Evolutionary conservation across 768 basidiomycete species (phyloP).

Genomic region (Tylopilus cervinicoccineus): DNA sequence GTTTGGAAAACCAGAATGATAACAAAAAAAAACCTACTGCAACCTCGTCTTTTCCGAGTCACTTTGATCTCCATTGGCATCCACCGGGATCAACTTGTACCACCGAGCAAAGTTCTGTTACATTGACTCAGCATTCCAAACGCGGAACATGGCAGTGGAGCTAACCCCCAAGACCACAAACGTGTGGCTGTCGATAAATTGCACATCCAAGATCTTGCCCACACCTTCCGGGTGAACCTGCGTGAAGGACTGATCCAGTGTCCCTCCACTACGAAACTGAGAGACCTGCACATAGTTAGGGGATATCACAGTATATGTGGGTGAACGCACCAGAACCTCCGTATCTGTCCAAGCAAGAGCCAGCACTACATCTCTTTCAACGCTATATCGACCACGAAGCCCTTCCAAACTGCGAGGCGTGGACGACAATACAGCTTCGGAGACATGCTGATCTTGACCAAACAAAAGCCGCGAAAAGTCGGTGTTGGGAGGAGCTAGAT

Average conservation of each 20-base stretch:
- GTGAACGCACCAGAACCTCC: conserved; percentile 25
- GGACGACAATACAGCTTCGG: conserved; percentile 16
- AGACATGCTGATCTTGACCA: conserved; percentile 21
- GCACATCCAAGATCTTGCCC: conserved; percentile 20
- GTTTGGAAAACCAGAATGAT: background rate
- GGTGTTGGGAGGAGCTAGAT: conserved; percentile 26
- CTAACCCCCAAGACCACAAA: conserved; percentile 26
- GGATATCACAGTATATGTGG: background rate
- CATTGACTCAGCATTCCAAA: conserved; percentile 4
- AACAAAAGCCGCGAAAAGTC: conserved; percentile 22
- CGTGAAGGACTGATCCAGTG: conserved; percentile 1
- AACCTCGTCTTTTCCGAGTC: conserved; percentile 11
- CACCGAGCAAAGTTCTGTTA: conserved; percentile 14
- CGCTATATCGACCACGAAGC: conserved; percentile 18
- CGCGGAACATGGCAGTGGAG: background rate
- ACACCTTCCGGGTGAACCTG: conserved; percentile 17
- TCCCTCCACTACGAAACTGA: conserved; percentile 11
- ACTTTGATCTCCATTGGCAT: conserved; percentile 6
- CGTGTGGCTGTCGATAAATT: conserved; percentile 19
- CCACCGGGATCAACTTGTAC: conserved; percentile 17
- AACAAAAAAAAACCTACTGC: conserved; percentile 14
- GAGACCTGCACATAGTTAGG: conserved; percentile 15
- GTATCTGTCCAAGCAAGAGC: conserved; percentile 48
- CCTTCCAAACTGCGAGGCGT: conserved; percentile 9
- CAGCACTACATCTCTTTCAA: conserved; percentile 27